phyloP scores from a whole-genome alignment of 345 rosid genomes.

The Eucalyptus rudis region DNA sequence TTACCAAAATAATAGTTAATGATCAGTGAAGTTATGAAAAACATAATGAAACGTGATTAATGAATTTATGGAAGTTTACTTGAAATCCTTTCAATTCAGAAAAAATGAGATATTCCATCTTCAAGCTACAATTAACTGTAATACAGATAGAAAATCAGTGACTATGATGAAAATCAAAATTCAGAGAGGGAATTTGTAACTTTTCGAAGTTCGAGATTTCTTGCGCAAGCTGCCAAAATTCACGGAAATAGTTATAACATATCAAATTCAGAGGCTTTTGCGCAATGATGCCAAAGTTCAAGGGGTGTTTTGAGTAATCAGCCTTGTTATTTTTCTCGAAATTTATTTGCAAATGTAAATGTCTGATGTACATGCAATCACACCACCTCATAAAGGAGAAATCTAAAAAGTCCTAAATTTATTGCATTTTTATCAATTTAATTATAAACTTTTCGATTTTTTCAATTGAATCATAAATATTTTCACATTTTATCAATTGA shows the following conservation, averaged over 20 bases:
- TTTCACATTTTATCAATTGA: no score
- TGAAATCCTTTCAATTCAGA: background rate
- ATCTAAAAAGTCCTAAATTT: accelerated
- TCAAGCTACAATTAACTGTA: background rate
- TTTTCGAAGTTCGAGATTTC: background rate
- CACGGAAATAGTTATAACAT: background rate
- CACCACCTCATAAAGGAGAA: background rate
- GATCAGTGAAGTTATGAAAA: background rate
- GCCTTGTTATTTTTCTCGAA: background rate
- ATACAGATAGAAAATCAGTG: background rate
- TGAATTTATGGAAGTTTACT: background rate
- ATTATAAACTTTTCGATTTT: no score
- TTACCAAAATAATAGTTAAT: no score
- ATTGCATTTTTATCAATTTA: no score
- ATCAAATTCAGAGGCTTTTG: background rate
- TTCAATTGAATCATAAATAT: no score
- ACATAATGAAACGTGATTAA: background rate
- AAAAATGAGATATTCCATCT: background rate
- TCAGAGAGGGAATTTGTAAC: background rate
- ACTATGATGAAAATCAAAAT: background rate
- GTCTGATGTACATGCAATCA: accelerated
- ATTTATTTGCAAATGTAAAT: background rate
- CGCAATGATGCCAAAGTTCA: background rate
- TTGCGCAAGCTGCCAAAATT: background rate
- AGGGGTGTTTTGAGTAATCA: background rate